These are phyloP conservation scores for Vanderwaltozyma polyspora DNA, from an alignment of 805 yeast genomes.

Conservation along the genomic window DNA sequence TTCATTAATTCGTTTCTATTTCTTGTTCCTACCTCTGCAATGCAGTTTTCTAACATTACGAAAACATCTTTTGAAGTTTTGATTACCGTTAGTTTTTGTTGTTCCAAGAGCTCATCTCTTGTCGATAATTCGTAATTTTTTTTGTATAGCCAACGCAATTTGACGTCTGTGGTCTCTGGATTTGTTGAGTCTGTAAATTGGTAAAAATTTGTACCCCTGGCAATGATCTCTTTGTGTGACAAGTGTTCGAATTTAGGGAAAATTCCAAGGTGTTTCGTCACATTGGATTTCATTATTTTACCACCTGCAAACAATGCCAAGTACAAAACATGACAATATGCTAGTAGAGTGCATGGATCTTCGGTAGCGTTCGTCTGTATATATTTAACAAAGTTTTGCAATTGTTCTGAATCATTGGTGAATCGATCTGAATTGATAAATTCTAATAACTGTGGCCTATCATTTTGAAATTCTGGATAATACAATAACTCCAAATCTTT, in stretches of 20 bases:
- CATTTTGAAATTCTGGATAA: constrained; percentile 30
- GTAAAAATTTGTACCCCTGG: constrained; percentile 56
- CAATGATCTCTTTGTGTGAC: constrained; percentile 49
- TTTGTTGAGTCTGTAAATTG: constrained; percentile 37
- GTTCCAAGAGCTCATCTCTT: constrained; percentile 56
- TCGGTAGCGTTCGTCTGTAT: constrained; percentile 41
- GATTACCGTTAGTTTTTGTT: constrained; percentile 58
- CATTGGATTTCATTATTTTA: constrained; percentile 52
- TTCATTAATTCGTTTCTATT: constrained; percentile 47
- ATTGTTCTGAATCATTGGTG: constrained; percentile 34
- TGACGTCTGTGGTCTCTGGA: constrained; percentile 8
- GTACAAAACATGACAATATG: constrained; percentile 79
- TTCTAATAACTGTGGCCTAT: constrained; percentile 2
- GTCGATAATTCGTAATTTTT: constrained; percentile 70
- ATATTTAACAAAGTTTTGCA: constrained; percentile 51
- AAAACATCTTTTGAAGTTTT: constrained; percentile 58
- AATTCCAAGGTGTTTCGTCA: constrained; percentile 55
- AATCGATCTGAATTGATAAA: constrained; percentile 3
- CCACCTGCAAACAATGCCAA: constrained; percentile 85
- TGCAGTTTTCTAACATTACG: constrained; percentile 46
- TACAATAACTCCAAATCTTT: constrained; percentile 62
- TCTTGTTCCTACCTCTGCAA: constrained; percentile 56
- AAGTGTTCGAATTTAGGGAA: constrained; percentile 66
- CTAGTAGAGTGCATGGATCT: constrained; percentile 62
- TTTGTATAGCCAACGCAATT: constrained; percentile 55